Conservation (phyloP, 2,329 filamentous ascomycete genomes). For the Fonsecaea pedrosoi region DNA sequence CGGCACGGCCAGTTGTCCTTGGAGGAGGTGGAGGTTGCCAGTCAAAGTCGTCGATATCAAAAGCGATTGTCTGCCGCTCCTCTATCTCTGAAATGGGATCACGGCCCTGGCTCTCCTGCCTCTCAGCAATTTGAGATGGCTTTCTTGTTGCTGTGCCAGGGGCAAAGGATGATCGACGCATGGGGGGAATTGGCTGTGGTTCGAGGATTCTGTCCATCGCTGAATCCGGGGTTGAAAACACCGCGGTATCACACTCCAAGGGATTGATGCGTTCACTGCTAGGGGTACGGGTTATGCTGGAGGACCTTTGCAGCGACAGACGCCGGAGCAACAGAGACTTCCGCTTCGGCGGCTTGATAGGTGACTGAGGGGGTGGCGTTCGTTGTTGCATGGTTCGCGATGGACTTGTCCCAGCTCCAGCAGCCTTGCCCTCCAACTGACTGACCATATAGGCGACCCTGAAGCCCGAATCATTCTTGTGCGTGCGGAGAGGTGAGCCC, state of each 20-base stretch:
- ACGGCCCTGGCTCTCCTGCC: constrained; percentile 18
- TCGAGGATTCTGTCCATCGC: constrained; percentile 34
- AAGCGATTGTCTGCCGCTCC: constrained; percentile 5
- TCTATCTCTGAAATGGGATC: constrained; percentile 19
- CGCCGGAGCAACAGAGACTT: constrained; percentile 29
- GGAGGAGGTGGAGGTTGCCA: constrained; percentile 35
- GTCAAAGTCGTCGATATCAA: constrained; percentile 22
- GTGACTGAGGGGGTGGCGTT: constrained; percentile 17
- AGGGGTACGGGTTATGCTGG: constrained; percentile 23
- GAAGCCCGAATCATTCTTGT: constrained; percentile 26
- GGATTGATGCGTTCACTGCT: constrained; percentile 24
- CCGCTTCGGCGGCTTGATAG: constrained; percentile 29
- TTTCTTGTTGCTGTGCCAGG: constrained; percentile 39
- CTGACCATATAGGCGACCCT: constrained; percentile 35
- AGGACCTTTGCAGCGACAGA: constrained; percentile 25
- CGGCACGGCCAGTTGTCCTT: constrained; percentile 31
- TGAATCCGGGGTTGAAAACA: constrained; percentile 19
- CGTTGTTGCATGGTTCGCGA: constrained; percentile 16
- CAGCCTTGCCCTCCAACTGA: constrained; percentile 29
- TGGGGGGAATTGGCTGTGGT: constrained; percentile 32
- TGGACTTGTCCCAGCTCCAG: constrained; percentile 10
- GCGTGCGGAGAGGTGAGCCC: constrained; percentile 14
- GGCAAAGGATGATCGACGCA: constrained; percentile 37
- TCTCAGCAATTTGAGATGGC: constrained; percentile 2
- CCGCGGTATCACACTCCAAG: constrained; percentile 14